Base-by-base conservation (phyloP, 352 stramenopile species). In the Phytopythium montanum region DNA sequence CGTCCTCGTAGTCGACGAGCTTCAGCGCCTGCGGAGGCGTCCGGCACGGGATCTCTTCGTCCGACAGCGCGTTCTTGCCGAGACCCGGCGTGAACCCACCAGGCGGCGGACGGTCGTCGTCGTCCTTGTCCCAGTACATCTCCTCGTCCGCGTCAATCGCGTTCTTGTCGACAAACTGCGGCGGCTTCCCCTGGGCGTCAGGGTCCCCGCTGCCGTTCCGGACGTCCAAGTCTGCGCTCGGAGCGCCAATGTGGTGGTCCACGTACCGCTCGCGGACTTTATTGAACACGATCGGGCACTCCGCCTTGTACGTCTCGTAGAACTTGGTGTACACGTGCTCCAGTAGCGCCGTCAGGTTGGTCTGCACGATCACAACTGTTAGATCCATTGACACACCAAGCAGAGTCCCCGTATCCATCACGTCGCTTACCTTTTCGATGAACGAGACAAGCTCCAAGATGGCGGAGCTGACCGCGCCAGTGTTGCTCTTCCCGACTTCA, bases 281-380 rank as follows among this genome's bases (percentile, higher is more conserved):
- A 12, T 93, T 75, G 33, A 93, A 93, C 23, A 93, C 81, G 19
- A 90, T 66, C 23, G 79, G 77, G 45, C 81, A 93, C 33, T 80
- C 77, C 19, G 67, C 66, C 56, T 90, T 89, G 61, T 93, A 87
- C 13, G 56, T 83, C 28, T 79, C 70, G 60, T 90, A 91, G 59
- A 90, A 93, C 52, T 93, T 89, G 21, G 69, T 88, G 69, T 88
- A 81, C 28, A 93, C 78, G 64, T 93, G 79, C 59, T 93, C 83
- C 19, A 93, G 62, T 18, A 93, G 63, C 19, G 81, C 81, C 25
- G 75, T 76, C 51, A 90, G 48, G 55, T 93, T 91, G 42, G 70
- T 78, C 76, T 88, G 65, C 8, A 66, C n/a, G 21, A 12, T 59
- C 23, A 68, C 4, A 54, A 64, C 48, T 26, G 13, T 29, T 2